Evolutionary conservation across 2,329 filamentous ascomycete species (phyloP).

Genomic region (Colletotrichum sp.): DNA sequence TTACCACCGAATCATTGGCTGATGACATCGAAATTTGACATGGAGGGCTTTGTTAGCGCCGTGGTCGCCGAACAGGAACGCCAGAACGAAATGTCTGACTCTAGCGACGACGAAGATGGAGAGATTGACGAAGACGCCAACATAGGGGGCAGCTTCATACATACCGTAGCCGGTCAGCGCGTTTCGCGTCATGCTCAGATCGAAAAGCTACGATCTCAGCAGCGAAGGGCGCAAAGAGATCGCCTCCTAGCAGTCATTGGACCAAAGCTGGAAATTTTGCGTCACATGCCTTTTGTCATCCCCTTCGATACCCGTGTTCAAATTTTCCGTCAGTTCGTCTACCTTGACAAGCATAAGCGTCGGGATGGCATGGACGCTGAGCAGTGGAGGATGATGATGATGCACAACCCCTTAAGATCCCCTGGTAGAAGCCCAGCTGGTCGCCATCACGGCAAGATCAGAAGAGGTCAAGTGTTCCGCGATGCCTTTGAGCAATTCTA

Average conservation of each 20-base stretch:
- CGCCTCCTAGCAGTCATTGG: slow-evolving; percentile 80
- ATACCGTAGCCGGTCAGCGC: slow-evolving; percentile 57
- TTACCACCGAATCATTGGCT: slow-evolving; percentile 88
- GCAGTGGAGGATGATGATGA: slow-evolving; percentile 24
- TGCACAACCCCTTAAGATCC: slow-evolving; percentile 20
- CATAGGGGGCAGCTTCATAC: slow-evolving; percentile 20
- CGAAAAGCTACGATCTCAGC: slow-evolving; percentile 67
- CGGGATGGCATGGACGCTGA: slow-evolving; percentile 66
- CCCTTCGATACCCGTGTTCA: slow-evolving; percentile 90
- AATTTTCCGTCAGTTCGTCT: slow-evolving; percentile 93
- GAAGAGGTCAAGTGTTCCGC: slow-evolving; percentile 78
- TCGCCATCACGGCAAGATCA: slow-evolving; percentile 80
- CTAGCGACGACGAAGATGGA: slow-evolving; percentile 36
- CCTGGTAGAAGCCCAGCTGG: slow-evolving; percentile 44
- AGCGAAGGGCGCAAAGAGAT: slow-evolving; percentile 70
- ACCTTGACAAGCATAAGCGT: slow-evolving; percentile 77
- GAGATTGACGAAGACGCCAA: slow-evolving; percentile 30
- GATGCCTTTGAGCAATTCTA: slow-evolving; percentile 90
- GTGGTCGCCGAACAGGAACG: slow-evolving; percentile 89
- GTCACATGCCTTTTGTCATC: slow-evolving; percentile 97
- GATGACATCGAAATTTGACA: slow-evolving; percentile 87
- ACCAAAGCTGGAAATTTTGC: slow-evolving; percentile 86
- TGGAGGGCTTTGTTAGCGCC: slow-evolving; percentile 84
- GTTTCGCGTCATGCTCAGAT: slow-evolving; percentile 67
- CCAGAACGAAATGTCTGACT: slow-evolving; percentile 59